phyloP scores from a whole-genome alignment of 140 eudicot genomes.

The Ambrosia hybrid region DNA sequence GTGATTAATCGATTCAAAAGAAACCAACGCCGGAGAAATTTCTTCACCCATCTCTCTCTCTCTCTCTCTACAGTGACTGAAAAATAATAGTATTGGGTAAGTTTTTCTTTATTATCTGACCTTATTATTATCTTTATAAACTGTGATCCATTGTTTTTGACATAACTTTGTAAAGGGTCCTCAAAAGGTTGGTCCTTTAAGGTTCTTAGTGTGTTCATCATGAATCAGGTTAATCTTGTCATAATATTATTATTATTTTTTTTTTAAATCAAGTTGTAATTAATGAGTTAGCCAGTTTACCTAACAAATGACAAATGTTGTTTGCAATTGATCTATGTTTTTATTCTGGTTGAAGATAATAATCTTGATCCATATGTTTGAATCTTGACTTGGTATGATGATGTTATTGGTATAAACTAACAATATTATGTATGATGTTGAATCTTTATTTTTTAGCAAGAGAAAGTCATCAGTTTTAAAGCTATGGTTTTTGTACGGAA shows the following conservation, averaged over 20 bases:
- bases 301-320: too few relatives aligned
- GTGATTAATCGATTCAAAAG: too few relatives aligned
- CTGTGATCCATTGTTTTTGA: slow-evolving; percentile 5
- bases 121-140: slow-evolving; percentile 6
- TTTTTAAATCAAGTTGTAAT: too few relatives aligned
- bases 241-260: background rate
- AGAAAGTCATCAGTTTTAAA: background rate
- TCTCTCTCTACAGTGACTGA: background rate
- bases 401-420: too few relatives aligned
- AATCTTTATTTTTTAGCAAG: background rate
- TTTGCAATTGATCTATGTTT: too few relatives aligned
- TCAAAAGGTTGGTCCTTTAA: background rate
- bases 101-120: background rate
- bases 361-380: too few relatives aligned
- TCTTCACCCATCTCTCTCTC: background rate
- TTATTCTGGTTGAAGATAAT: too few relatives aligned
- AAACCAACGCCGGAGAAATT: too few relatives aligned
- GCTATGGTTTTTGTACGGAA: too few relatives aligned
- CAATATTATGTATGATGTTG: background rate
- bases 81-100: slow-evolving; percentile 14
- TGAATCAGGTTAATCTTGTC: background rate
- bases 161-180: background rate
- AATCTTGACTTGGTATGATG: too few relatives aligned
- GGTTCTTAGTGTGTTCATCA: background rate
- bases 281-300: too few relatives aligned